phyloP scores from a whole-genome alignment of 225 moss, liverwort and hornwort genomes.

The Climacium dendroides region DNA sequence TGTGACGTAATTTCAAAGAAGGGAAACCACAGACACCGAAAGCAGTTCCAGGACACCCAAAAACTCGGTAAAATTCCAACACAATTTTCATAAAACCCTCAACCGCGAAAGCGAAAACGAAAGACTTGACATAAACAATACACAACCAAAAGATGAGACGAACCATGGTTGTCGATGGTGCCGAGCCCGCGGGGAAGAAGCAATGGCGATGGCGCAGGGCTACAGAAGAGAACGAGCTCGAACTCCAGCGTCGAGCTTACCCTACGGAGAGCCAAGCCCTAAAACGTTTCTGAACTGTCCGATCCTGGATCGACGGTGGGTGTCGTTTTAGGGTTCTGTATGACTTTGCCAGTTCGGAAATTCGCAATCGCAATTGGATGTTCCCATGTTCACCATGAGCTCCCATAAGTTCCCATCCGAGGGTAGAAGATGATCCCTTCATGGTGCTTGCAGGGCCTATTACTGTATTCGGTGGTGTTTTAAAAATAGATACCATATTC shows the following conservation, averaged over 20 bases:
- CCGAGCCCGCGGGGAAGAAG: neutral
- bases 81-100: neutral
- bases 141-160: neutral
- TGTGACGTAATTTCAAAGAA: neutral
- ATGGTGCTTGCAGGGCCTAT: neutral
- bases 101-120: neutral
- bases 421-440: neutral
- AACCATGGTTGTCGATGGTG: constrained; percentile 14
- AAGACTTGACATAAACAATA: too few relatives aligned
- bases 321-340: neutral
- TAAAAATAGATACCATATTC: neutral
- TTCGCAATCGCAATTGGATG: neutral
- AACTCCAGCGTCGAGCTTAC: neutral
- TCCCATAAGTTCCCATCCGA: neutral
- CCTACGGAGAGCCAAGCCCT: constrained; percentile 3
- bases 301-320: neutral
- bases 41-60: neutral
- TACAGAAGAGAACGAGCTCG: neutral
- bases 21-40: neutral
- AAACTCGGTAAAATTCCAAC: neutral
- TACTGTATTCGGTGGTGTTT: neutral
- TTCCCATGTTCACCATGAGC: neutral
- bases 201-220: neutral
- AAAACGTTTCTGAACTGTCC: neutral
- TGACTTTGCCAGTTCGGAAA: neutral